Evolutionary conservation across 2,329 filamentous ascomycete genomes (phyloP), one percentile per base, ranked within the genome.

Genomic region (Thyridium curvatum): DNA sequence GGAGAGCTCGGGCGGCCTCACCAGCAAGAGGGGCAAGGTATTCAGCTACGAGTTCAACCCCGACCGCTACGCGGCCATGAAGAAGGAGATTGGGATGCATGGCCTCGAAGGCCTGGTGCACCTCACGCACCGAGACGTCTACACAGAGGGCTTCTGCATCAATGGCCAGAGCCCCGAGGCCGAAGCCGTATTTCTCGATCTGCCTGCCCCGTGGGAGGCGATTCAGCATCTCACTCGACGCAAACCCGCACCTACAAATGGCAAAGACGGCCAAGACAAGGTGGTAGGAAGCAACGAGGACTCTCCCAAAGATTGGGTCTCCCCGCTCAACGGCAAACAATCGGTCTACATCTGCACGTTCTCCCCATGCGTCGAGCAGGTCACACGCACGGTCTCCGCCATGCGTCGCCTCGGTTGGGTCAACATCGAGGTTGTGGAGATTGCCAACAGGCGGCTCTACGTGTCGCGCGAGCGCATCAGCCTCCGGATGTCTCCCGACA

Each of bases 301-400:
- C 6, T 47, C 32, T 12, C 37, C 46, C 28, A 60, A 63, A 32
- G 12, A 12, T 4, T 80, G 74, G 66, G 56, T 72, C 13, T 82
- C 77, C 1, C 72, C 77, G 1, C 71, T 97, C 10, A 82, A 93
- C 48, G 80, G 86, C 0, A 71, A 73, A n/a, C 73, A 77, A 32
- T 74, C 84, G 5, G 78, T 83, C 2, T 75, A 93, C 54, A 75
- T 98, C 39, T 98, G 93, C 67, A 94, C 89, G 1, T 98, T 98
- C 65, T 94, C 86, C 2, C 93, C 93, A 0, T 98, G 93, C 61
- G 94, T 98, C 48, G 93, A 98, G 63, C 93, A 98, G 66, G 91
- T 94, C 16, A 88, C 85, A 38, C 79, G 82, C 40, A 97, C 93
- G 0, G 82, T 95, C 39, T 83, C 86, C 10, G 77, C 79, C 12